A percentile compares a stretch with the other conserved stretches of the same genome.
Evolutionary conservation across 1,284 basidiomycete genomes (phyloP).

Genomic region (Sporisorium graminicola): DNA sequence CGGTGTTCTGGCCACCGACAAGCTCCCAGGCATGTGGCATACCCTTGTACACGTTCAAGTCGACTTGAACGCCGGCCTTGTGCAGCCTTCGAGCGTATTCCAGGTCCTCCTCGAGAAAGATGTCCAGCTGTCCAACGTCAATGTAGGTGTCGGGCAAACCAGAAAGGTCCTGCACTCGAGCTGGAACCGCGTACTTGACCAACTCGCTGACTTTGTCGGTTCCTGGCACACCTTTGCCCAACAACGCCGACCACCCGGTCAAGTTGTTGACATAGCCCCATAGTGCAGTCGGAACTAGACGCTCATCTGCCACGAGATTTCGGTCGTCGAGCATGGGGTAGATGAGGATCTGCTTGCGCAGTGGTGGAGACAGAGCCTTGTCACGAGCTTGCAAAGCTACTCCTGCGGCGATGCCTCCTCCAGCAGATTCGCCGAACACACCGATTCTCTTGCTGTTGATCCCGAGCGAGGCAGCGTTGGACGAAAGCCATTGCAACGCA

Average conservation of each 20-base stretch:
- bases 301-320: constrained; percentile 21
- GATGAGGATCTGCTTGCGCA: constrained; percentile 39
- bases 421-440: constrained; percentile 35
- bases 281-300: constrained; percentile 8
- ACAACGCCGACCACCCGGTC: constrained; percentile 28
- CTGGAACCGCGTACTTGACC: constrained; percentile 32
- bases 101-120: constrained; percentile 28
- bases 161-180: constrained; percentile 21
- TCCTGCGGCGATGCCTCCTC: constrained; percentile 37
- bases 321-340: constrained; percentile 46
- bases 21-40: constrained; percentile 41
- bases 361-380: constrained; percentile 15
- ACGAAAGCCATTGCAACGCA: constrained; percentile 28
- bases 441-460: constrained; percentile 29
- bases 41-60: constrained; percentile 27
- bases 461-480: constrained; percentile 21
- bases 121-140: constrained; percentile 40
- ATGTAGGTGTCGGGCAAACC: constrained; percentile 33
- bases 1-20: constrained; percentile 1
- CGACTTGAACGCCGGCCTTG: constrained; percentile 31
- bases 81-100: constrained; percentile 24
- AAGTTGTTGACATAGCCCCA: constrained; percentile 33
- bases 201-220: constrained; percentile 20
- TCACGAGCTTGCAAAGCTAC: constrained; percentile 40
- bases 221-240: constrained; percentile 17